Evolutionary conservation across 2,329 filamentous ascomycete genomes (phyloP).

Genomic region (Aureobasidium mangrovei): DNA sequence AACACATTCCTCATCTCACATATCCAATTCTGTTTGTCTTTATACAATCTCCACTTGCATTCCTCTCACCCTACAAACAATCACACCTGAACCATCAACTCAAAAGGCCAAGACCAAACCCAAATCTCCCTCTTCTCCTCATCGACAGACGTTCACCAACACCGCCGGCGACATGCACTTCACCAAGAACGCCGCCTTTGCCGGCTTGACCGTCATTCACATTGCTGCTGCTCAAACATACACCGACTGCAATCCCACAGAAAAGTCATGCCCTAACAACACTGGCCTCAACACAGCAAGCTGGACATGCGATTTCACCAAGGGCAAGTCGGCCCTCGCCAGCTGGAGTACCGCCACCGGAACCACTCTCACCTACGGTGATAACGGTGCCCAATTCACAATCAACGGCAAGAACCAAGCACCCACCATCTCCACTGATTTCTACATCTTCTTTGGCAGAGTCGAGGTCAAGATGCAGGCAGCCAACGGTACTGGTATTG

Average conservation of each 20-base stretch:
- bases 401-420: constrained; percentile 63
- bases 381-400: constrained; percentile 59
- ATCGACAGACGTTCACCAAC: constrained; percentile 1
- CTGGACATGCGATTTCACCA: constrained; percentile 41
- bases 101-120: constrained; percentile 1
- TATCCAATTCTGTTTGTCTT: constrained; percentile 4
- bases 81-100: constrained; percentile 2
- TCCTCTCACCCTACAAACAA: constrained; percentile 6
- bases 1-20: constrained; percentile 7
- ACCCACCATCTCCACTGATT: constrained; percentile 67
- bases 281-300: constrained; percentile 56
- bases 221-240: constrained; percentile 61
- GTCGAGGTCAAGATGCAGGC: constrained; percentile 72
- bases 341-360: constrained; percentile 54
- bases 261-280: constrained; percentile 60
- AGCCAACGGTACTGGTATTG: constrained; percentile 62
- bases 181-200: constrained; percentile 24
- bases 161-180: constrained; percentile 25
- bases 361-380: constrained; percentile 52
- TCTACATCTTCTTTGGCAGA: constrained; percentile 78
- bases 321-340: constrained; percentile 52
- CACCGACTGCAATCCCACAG: constrained; percentile 68
- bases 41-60: constrained; percentile 3
- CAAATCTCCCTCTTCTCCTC: neutral
- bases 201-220: constrained; percentile 33